A percentile compares a stretch with the other conserved stretches of the same genome.
Conservation (phyloP, 768 basidiomycete species). For the Suillus cothurnatus region DNA sequence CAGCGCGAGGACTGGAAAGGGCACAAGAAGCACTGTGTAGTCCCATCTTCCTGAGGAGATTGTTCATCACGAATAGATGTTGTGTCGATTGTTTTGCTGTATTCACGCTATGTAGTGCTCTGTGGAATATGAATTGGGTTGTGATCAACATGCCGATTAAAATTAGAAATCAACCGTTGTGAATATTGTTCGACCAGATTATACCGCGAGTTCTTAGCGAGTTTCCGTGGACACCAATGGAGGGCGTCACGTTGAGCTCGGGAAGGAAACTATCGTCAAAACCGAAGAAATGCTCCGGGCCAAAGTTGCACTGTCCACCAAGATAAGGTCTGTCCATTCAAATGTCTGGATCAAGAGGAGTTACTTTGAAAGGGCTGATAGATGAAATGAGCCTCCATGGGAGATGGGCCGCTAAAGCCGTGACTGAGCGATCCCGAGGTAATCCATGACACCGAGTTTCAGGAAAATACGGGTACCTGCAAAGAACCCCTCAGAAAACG, state of each 20-base stretch:
- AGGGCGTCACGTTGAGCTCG: not conserved
- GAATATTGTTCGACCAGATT: not conserved
- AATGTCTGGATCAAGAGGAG: not conserved
- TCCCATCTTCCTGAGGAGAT: not conserved
- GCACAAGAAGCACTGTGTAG: conserved; percentile 42
- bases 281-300: not conserved
- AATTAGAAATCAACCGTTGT: not conserved
- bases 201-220: not conserved
- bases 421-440: not conserved
- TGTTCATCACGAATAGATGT: not conserved
- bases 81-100: not conserved
- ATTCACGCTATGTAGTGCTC: not conserved
- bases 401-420: too few species aligned
- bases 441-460: not conserved
- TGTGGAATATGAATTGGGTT: not conserved
- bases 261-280: not conserved
- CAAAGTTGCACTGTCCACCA: not conserved
- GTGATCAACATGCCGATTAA: not conserved
- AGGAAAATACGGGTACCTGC: not conserved
- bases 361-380: not conserved
- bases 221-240: too few species aligned
- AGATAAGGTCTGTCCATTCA: not conserved
- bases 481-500: not conserved
- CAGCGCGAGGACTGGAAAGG: conserved; percentile 50
- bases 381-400: not conserved